Percentiles rank a stretch among this genome's conserved stretches.
These are phyloP conservation scores for Euphorbia schlechtendalii DNA, from an alignment of 441 rosid genomes.

Conservation along the genomic window DNA sequence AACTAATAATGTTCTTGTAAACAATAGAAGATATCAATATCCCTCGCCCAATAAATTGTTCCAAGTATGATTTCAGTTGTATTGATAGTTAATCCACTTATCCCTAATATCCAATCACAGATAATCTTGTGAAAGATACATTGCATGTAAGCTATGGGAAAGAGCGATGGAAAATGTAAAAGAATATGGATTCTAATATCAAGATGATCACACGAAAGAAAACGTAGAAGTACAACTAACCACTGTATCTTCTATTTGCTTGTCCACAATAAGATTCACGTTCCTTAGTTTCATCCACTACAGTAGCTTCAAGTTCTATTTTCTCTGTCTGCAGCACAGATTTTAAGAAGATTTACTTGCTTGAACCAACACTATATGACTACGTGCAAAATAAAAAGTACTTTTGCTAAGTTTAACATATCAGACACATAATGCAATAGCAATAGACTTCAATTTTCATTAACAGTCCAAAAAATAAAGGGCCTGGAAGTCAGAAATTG, in stretches of 20 bases:
- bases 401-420: neutral
- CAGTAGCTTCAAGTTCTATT: slow-evolving; percentile 92
- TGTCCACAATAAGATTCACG: slow-evolving; percentile 80
- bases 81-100: neutral
- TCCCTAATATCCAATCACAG: neutral
- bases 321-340: slow-evolving; percentile 68
- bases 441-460: neutral
- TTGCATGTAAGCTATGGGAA: neutral
- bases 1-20: neutral
- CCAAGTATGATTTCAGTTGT: neutral
- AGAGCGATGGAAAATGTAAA: neutral
- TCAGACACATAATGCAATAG: neutral
- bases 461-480: neutral
- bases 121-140: neutral
- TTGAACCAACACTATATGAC: slow-evolving; percentile 11
- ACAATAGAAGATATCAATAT: too few relatives aligned
- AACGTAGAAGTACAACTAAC: slow-evolving; percentile 37
- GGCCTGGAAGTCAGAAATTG: neutral
- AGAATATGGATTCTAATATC: neutral
- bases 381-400: neutral
- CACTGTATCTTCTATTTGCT: slow-evolving; percentile 81
- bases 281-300: slow-evolving; percentile 91
- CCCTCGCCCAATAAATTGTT: too few relatives aligned
- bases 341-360: neutral
- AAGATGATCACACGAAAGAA: neutral